phyloP scores from a whole-genome alignment of 352 stramenopile species.

The Phytopythium vexans region DNA sequence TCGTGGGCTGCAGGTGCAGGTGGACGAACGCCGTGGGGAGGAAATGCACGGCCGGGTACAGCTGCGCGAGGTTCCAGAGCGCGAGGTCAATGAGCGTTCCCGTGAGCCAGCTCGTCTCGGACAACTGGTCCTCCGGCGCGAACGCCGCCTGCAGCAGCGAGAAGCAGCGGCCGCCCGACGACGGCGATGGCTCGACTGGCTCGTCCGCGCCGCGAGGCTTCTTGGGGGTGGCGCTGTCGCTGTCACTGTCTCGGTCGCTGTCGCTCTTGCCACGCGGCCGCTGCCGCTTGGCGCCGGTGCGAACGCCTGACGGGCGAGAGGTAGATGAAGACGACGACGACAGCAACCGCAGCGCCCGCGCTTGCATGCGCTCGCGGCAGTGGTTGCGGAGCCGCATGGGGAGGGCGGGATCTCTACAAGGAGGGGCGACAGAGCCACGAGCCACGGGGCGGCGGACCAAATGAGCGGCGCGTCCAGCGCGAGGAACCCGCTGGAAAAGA shows the following conservation, averaged over 20 bases:
- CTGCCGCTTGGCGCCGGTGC: conserved; percentile 3
- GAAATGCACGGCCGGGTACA: conserved; percentile 73
- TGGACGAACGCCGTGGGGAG: conserved; percentile 86
- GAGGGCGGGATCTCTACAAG: too few relatives aligned
- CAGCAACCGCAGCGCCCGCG: neutral
- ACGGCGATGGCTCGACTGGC: neutral
- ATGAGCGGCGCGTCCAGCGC: too few relatives aligned
- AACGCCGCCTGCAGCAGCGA: conserved; percentile 53
- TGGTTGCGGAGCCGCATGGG: conserved; percentile 6
- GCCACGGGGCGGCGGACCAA: too few relatives aligned
- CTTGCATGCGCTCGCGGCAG: neutral
- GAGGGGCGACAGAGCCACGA: too few relatives aligned
- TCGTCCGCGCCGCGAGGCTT: neutral
- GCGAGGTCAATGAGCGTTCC: conserved; percentile 83
- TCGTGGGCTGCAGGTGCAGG: conserved; percentile 40
- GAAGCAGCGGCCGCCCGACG: conserved; percentile 1
- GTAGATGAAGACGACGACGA: too few relatives aligned
- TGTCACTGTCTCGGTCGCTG: neutral
- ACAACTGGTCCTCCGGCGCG: conserved; percentile 52
- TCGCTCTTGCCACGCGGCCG: too few relatives aligned
- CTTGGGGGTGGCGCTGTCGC: too few relatives aligned
- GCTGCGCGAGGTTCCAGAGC: conserved; percentile 72
- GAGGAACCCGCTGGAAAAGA: too few relatives aligned
- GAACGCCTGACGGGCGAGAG: neutral
- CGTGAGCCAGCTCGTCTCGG: conserved; percentile 83